phyloP scores from a whole-genome alignment of 805 yeast genomes.

The Candida pini region DNA sequence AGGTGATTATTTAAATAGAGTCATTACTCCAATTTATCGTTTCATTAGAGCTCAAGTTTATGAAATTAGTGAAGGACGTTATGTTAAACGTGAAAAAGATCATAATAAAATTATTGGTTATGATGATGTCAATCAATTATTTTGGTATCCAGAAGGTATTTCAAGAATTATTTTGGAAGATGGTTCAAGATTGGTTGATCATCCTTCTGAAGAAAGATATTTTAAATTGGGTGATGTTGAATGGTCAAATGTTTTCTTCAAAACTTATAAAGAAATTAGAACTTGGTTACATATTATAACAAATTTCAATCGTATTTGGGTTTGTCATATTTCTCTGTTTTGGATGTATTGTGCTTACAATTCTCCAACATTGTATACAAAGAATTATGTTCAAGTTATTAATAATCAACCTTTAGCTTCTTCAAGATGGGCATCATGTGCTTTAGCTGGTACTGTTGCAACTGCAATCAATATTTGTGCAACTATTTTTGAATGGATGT shows the following conservation, averaged over 20 bases:
- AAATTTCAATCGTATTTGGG: constrained; percentile 98
- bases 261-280: constrained; percentile 92
- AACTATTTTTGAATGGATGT: constrained; percentile 88
- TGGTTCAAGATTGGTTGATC: constrained; percentile 85
- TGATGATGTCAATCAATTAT: constrained; percentile 97
- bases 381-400: constrained; percentile 73
- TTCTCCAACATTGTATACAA: constrained; percentile 87
- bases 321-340: constrained; percentile 80
- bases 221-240: constrained; percentile 84
- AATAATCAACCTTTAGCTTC: constrained; percentile 88
- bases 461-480: constrained; percentile 76
- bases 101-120: constrained; percentile 82
- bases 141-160: constrained; percentile 99
- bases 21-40: constrained; percentile 85
- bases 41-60: constrained; percentile 77
- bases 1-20: constrained; percentile 87
- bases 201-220: constrained; percentile 87
- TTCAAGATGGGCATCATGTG: constrained; percentile 87
- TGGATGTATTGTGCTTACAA: constrained; percentile 96
- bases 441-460: constrained; percentile 90
- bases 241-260: constrained; percentile 90
- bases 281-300: constrained; percentile 96
- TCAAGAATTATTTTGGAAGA: constrained; percentile 87
- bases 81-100: constrained; percentile 78
- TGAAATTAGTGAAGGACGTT: constrained; percentile 76